Evolutionary conservation across 78 protist genomes (phyloP), one percentile per base, ranked within the genome.

Genomic region (Dictyostelium capitatum): DNA sequence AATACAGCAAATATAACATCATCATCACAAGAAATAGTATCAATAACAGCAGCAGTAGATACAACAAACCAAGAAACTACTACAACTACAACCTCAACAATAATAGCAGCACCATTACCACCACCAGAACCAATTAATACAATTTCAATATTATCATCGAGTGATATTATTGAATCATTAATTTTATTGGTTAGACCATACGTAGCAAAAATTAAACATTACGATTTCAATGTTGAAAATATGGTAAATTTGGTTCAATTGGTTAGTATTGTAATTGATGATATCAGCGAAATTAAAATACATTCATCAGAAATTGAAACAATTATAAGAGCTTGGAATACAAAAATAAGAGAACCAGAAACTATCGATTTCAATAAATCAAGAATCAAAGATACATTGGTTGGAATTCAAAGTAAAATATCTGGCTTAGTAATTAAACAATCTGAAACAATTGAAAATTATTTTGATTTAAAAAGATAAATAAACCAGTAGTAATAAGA

Each of bases 361-460:
- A 80, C 37, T 37, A 67, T 84, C 25, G 82, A 84, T 74, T 84
- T 84, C 23, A 74, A 84, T 56, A 84, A 48, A 74, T 56, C 91
- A 56, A 84, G 91, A 84, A 83, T 83, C 19, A 83, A 83, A 46
- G 91, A 83, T 56, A 53, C 54, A 25, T 41, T 83, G 9, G 70
- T 83, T 54, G 54, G 56, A 41, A 83, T 73, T 56, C 83, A 83
- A 46, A 83, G 91, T 47, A 83, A 83, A 83, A 41, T 83, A 30
- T 80, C 91, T 64, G 73, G 73, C 28, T 28, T 64, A 4, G 73
- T 64, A 3, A 64, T 64, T 4, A 64, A 28, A 30, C 73, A 28
- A 64, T 23, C 67, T 57, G 67, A 57, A 10, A 57, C 67, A 57
- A 57, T 57, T n/a, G 67, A 57, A n/a, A 17, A 28, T n/a, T 57